phyloP scores from a whole-genome alignment of 1,139 yeast species.

The Lodderomyces margitis region DNA sequence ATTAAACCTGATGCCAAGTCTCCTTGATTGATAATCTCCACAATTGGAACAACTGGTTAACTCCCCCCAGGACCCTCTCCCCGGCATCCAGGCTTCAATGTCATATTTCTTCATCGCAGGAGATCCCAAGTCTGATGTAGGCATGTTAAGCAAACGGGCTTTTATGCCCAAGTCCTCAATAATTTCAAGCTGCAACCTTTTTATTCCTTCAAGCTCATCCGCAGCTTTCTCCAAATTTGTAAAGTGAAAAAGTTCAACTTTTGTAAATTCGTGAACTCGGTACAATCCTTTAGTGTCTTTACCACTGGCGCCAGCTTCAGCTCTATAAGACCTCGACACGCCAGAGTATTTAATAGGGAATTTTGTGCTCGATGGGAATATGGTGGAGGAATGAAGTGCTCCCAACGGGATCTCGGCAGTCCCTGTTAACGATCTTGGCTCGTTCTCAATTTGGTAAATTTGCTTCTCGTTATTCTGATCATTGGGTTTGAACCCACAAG shows the following conservation, averaged over 20 bases:
- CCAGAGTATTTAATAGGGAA: constrained; percentile 71
- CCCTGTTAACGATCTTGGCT: constrained; percentile 71
- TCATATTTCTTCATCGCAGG: constrained; percentile 93
- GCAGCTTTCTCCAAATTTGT: constrained; percentile 45
- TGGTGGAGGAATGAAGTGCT: constrained; percentile 49
- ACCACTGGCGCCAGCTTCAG: constrained; percentile 98
- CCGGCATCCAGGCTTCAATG: constrained; percentile 99
- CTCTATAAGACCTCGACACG: constrained; percentile 82
- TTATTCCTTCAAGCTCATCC: constrained; percentile 57
- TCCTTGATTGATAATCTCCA: constrained; percentile 84
- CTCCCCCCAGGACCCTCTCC: constrained; percentile 92
- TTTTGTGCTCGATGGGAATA: constrained; percentile 22
- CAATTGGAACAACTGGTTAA: constrained; percentile 90
- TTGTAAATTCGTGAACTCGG: constrained; percentile 96
- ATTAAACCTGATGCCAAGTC: constrained; percentile 66
- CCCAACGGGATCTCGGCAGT: constrained; percentile 97
- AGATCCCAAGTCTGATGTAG: constrained; percentile 86
- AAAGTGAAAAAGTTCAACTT: constrained; percentile 91
- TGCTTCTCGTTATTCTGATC: constrained; percentile 88
- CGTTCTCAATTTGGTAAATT: constrained; percentile 61
- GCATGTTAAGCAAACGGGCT: constrained; percentile 86
- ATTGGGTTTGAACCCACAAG: constrained; percentile 95
- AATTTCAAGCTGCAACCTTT: constrained; percentile 62
- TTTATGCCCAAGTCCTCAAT: constrained; percentile 67
- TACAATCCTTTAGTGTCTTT: constrained; percentile 88